Conservation (phyloP, 495 filamentous ascomycete genomes). For the Hypoxylon lienhwacheense region DNA sequence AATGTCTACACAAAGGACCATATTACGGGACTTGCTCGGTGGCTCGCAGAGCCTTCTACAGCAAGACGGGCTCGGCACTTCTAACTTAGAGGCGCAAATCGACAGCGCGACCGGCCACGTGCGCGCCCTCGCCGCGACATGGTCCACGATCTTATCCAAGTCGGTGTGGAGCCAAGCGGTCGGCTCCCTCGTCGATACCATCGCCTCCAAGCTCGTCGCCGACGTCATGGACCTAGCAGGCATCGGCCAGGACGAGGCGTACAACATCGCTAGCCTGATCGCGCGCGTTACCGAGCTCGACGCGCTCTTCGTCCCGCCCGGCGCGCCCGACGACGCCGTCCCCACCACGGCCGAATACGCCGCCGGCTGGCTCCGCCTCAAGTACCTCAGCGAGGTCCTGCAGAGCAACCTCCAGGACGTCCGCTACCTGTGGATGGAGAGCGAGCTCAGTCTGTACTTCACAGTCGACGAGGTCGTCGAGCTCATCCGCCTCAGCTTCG, state of each 20-base stretch:
- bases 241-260: constrained; percentile 86
- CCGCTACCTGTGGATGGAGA: constrained; percentile 82
- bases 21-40: constrained; percentile 83
- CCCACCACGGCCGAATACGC: constrained; percentile 79
- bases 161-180: constrained; percentile 84
- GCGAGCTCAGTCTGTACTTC: constrained; percentile 81
- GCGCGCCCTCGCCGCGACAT: constrained; percentile 67
- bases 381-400: constrained; percentile 84
- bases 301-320: constrained; percentile 67
- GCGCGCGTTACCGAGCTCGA: constrained; percentile 68
- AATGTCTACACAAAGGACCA: constrained; percentile 80
- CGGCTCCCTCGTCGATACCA: constrained; percentile 77
- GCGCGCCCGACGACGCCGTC: constrained; percentile 44
- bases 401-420: constrained; percentile 90
- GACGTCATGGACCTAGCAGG: constrained; percentile 86
- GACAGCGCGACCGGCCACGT: constrained; percentile 68
- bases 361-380: constrained; percentile 82
- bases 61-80: constrained; percentile 45
- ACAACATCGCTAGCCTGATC: constrained; percentile 73
- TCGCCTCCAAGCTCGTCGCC: constrained; percentile 75
- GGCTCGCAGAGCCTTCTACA: constrained; percentile 56
- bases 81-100: constrained; percentile 72
- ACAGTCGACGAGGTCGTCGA: constrained; percentile 82
- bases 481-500: constrained; percentile 85
- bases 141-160: constrained; percentile 77